These are phyloP conservation scores for Spirogloea muscicola DNA, from an alignment of 139 green algal species.

Conservation along the genomic window DNA sequence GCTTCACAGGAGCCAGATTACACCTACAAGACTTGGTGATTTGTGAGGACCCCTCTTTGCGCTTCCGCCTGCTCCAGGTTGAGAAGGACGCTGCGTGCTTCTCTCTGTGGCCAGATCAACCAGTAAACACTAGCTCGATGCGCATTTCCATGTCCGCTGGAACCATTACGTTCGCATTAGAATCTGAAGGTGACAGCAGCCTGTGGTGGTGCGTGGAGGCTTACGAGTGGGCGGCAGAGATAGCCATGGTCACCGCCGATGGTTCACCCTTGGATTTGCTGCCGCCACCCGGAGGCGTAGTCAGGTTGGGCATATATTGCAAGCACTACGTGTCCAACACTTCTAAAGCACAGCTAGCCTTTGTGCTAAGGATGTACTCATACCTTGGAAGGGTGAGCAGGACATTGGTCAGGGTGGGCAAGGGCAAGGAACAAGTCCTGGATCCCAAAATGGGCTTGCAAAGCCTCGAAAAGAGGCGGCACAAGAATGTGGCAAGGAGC, in stretches of 20 bases:
- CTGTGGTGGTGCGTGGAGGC: conserved; percentile 28
- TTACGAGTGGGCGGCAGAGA: conserved; percentile 7
- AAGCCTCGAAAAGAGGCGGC: too few species aligned
- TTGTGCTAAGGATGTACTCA: conserved; percentile 36
- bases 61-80: conserved; percentile 25
- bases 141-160: conserved; percentile 17
- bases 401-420: conserved; percentile 19
- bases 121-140: conserved; percentile 29
- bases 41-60: conserved; percentile 31
- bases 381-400: conserved; percentile 13
- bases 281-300: conserved; percentile 22
- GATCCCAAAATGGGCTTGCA: conserved; percentile 16
- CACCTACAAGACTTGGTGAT: neutral
- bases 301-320: conserved; percentile 25
- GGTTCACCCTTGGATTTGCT: conserved; percentile 18
- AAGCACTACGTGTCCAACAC: conserved; percentile 16
- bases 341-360: conserved; percentile 28
- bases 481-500: too few species aligned
- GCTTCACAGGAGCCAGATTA: conserved; percentile 43
- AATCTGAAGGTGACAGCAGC: too few species aligned
- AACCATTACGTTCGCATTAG: too few species aligned
- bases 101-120: conserved; percentile 26
- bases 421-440: conserved; percentile 16
- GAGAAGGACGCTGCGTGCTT: conserved; percentile 41
- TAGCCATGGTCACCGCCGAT: conserved; percentile 29